Base-by-base conservation (phyloP, 306 rosid genomes). In the Cyamopsis tetragonoloba region DNA sequence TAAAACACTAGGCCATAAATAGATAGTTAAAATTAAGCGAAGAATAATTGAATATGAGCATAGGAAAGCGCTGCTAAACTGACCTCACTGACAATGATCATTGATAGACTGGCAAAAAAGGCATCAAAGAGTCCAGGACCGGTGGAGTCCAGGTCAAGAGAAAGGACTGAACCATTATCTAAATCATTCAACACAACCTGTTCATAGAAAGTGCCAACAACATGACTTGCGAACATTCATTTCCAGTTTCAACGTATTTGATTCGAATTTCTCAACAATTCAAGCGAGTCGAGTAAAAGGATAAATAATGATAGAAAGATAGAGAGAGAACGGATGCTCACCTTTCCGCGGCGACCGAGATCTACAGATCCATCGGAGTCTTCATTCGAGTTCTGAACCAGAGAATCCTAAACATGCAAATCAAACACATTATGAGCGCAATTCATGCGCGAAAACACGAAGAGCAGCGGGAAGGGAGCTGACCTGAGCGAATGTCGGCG, bases 41-140 rank as follows among this genome's bases (percentile, higher is more conserved):
- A 1, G 37, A 6, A n/a, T n/a, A n/a, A n/a, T n/a, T n/a, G n/a
- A n/a, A 46, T 3, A 49, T 7, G 59, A 44, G 62, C 53, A 18
- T n/a, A 44, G 1, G 3, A 72, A 9, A 63, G 38, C 15, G 48
- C n/a, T 48, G 62, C 47, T 31, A 48, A 46, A 80, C 95, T 37
- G 70, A 92, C 98, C 98, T 92, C 98, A 59, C 96, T 92, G 81
- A 89, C 96, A 48, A 92, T 4, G 37, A 92, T 92, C 96, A 92
- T 92, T 3, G 98, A 92, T 27, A 92, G 69, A 72, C 98, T 92
- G 6, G 98, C 89, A 14, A 92, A 71, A 62, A 92, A 89, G 10
- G 96, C 98, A 64, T 92, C 96, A 0, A 92, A 85, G 70, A 89
- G 63, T 66, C 98, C 96, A 78, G 88, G 88, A 48, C 98, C 96